phyloP scores from a whole-genome alignment of 176 grass and related monocot species.

The Neostapfia colusana region DNA sequence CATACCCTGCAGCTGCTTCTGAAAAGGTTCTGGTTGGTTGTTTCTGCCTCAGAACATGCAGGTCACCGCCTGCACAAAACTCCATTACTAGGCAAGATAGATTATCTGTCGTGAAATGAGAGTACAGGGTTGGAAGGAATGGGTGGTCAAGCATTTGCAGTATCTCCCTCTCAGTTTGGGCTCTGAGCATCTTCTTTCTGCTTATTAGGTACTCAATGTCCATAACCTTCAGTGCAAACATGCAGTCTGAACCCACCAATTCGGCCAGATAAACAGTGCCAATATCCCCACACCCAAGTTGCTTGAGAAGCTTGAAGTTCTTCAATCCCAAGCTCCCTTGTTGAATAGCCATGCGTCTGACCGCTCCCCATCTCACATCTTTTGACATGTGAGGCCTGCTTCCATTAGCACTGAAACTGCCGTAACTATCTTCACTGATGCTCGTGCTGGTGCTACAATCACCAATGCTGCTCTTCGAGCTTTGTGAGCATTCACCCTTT shows the following conservation, averaged over 20 bases:
- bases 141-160: conserved; percentile 97
- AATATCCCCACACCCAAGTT: conserved; percentile 93
- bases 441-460: conserved; percentile 95
- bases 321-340: conserved; percentile 77
- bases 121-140: conserved; percentile 91
- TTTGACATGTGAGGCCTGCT: conserved; percentile 97
- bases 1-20: conserved; percentile 81
- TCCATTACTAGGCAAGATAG: conserved; percentile 96
- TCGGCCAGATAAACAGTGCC: conserved; percentile 97
- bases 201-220: conserved; percentile 90
- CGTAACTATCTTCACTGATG: conserved; percentile 88
- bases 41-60: conserved; percentile 92
- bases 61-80: conserved; percentile 85
- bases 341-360: conserved; percentile 60
- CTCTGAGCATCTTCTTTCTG: conserved; percentile 93
- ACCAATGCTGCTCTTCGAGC: conserved; percentile 95
- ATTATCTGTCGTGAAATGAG: conserved; percentile 93
- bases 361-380: conserved; percentile 83
- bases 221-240: conserved; percentile 98
- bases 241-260: conserved; percentile 73
- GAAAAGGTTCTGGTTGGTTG: conserved; percentile 84
- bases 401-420: conserved; percentile 64
- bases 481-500: conserved; percentile 93
- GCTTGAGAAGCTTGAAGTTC: conserved; percentile 93
- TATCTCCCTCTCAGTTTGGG: conserved; percentile 96